phyloP scores from a whole-genome alignment of 2,329 filamentous ascomycete genomes.

The Aphanocladium album region DNA sequence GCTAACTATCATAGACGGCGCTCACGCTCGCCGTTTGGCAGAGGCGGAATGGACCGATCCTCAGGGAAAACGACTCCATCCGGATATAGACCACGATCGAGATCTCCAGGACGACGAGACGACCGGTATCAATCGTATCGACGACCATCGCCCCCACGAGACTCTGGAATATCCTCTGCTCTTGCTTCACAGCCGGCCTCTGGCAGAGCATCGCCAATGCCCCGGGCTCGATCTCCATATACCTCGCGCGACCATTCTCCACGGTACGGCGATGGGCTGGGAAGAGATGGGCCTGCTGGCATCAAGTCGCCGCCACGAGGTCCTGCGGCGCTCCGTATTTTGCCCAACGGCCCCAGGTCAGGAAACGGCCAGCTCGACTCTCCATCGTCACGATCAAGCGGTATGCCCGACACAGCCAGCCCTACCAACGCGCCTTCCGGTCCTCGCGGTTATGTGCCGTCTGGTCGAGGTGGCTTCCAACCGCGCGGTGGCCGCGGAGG shows the following conservation, averaged over 20 bases:
- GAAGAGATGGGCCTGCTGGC: conserved; percentile 25
- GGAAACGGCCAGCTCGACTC: conserved; percentile 6
- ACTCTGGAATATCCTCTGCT: conserved; percentile 45
- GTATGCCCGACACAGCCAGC: conserved; percentile 35
- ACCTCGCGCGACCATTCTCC: conserved; percentile 39
- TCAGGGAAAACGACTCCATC: conserved; percentile 34
- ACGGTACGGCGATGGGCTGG: conserved; percentile 21
- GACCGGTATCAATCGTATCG: conserved; percentile 40
- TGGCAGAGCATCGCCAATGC: conserved; percentile 49
- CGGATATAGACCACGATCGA: conserved; percentile 48
- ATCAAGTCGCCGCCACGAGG: conserved; percentile 49
- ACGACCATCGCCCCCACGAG: conserved; percentile 44
- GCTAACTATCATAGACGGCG: conserved; percentile 36
- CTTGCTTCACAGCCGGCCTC: conserved; percentile 48
- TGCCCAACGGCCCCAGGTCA: conserved; percentile 40
- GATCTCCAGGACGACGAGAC: conserved; percentile 45
- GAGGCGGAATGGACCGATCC: conserved; percentile 28
- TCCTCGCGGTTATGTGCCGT: conserved; percentile 48
- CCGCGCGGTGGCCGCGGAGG: conserved; percentile 42
- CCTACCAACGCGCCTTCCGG: conserved; percentile 49
- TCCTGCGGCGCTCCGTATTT: conserved; percentile 47
- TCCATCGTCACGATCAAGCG: conserved; percentile 26
- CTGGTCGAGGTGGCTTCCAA: conserved; percentile 39
- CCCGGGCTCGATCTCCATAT: conserved; percentile 43
- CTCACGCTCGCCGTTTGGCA: conserved; percentile 47